These are phyloP conservation scores for Eucalyptus sideroxylon DNA, from an alignment of 345 rosid species.

Conservation along the genomic window DNA sequence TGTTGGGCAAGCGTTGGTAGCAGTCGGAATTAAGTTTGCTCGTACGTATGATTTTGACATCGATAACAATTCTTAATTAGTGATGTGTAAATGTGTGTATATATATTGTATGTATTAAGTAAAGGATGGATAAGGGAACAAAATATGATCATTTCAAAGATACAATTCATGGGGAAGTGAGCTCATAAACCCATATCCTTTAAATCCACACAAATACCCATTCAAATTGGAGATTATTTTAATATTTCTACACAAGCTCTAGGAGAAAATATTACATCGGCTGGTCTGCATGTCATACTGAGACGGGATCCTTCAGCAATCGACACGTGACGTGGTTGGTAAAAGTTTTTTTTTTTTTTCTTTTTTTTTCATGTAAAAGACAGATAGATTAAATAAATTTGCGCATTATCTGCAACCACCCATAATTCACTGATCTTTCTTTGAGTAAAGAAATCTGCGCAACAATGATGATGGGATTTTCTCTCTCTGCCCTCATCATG, in stretches of 20 bases:
- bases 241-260: neutral
- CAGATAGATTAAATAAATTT: too few relatives aligned
- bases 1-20: too few relatives aligned
- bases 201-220: too few relatives aligned
- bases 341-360: too few relatives aligned
- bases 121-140: neutral
- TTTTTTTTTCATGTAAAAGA: too few relatives aligned
- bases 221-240: neutral
- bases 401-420: too few relatives aligned
- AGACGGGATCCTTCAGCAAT: neutral
- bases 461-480: neutral
- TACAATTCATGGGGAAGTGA: too few relatives aligned
- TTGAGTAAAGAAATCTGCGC: neutral
- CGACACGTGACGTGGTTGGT: neutral
- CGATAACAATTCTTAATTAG: neutral
- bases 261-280: neutral
- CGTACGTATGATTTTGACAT: too few relatives aligned
- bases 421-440: neutral
- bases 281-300: neutral
- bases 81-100: neutral
- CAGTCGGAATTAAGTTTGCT: too few relatives aligned
- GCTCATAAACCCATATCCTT: too few relatives aligned
- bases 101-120: neutral
- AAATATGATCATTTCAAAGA: too few relatives aligned
- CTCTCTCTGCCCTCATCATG: too few relatives aligned